These are phyloP conservation scores for Xerocomus brunneocitrinus DNA, from an alignment of 768 basidiomycete genomes.

Conservation along the genomic window DNA sequence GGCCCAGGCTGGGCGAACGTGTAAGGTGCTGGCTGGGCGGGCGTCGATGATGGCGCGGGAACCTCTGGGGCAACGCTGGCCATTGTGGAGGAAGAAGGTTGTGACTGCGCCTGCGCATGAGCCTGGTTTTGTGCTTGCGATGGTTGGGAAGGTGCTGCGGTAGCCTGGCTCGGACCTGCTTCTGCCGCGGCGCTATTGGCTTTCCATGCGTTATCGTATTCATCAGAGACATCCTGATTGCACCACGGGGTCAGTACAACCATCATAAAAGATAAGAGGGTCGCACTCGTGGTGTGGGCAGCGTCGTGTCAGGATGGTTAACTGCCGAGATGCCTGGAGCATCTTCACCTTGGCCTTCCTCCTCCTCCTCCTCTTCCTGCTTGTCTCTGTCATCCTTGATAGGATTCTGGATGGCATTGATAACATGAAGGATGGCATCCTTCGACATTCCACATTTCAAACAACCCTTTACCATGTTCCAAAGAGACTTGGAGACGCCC, in stretches of 20 bases:
- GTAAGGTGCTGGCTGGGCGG: slow-evolving; percentile 28
- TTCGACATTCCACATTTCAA: slow-evolving; percentile 56
- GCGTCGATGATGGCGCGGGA: slow-evolving; percentile 14
- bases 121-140: slow-evolving; percentile 16
- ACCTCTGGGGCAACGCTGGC: slow-evolving; percentile 17
- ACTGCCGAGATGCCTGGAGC: slow-evolving; percentile 17
- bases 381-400: slow-evolving; percentile 33
- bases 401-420: slow-evolving; percentile 51
- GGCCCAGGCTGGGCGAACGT: slow-evolving; percentile 28
- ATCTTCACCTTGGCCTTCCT: slow-evolving; percentile 32
- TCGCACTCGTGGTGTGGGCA: slow-evolving; percentile 26
- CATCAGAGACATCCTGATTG: slow-evolving; percentile 42
- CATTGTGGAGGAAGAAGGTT: slow-evolving; percentile 20
- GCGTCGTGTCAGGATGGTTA: slow-evolving; percentile 23
- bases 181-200: slow-evolving; percentile 46
- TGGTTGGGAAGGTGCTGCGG: slow-evolving; percentile 18
- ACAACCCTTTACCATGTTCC: slow-evolving; percentile 66
- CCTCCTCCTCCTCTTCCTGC: slow-evolving; percentile 32
- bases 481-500: slow-evolving; percentile 65
- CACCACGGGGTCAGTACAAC: slow-evolving; percentile 5
- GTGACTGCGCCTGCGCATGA: slow-evolving; percentile 15
- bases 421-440: slow-evolving; percentile 56
- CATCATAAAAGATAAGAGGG: not conserved
- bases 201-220: slow-evolving; percentile 60
- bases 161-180: slow-evolving; percentile 22